Evolutionary conservation across 2,329 filamentous ascomycete genomes (phyloP).

Genomic region (Epichloe hybrida): DNA sequence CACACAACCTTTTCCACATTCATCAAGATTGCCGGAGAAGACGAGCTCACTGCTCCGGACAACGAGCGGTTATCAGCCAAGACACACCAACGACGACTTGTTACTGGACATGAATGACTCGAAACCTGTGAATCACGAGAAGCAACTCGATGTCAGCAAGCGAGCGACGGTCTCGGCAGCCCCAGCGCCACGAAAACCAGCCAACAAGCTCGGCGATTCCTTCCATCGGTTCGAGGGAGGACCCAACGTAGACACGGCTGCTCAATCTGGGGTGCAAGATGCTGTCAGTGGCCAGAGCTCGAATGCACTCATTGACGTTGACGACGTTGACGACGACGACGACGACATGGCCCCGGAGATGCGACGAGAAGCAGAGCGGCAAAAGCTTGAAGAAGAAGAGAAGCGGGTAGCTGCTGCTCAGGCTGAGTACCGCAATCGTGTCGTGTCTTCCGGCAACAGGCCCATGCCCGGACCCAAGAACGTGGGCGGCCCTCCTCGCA

Average conservation of each 20-base stretch:
- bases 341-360: slow-evolving; percentile 74
- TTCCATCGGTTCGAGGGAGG: slow-evolving; percentile 78
- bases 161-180: slow-evolving; percentile 60
- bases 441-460: slow-evolving; percentile 32
- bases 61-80: neutral
- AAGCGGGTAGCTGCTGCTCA: slow-evolving; percentile 77
- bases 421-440: slow-evolving; percentile 68
- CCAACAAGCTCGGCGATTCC: slow-evolving; percentile 81
- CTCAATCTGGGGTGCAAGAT: neutral
- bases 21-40: neutral
- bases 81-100: slow-evolving; percentile 39
- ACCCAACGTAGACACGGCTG: too few species aligned
- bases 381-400: slow-evolving; percentile 74
- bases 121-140: slow-evolving; percentile 36
- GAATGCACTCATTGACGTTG: slow-evolving; percentile 45
- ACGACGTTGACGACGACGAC: slow-evolving; percentile 46
- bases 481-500: slow-evolving; percentile 48
- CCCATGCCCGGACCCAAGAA: slow-evolving; percentile 35
- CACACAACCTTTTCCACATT: neutral
- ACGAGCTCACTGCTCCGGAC: neutral
- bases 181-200: slow-evolving; percentile 70
- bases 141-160: slow-evolving; percentile 41
- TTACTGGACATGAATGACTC: slow-evolving; percentile 61
- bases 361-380: slow-evolving; percentile 76
- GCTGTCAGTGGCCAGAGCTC: slow-evolving; percentile 37